Evolutionary conservation across 192 early-diverging fungal genomes (phyloP), one percentile per base, ranked within the genome.

Genomic region (Powellomyces hirtus): DNA sequence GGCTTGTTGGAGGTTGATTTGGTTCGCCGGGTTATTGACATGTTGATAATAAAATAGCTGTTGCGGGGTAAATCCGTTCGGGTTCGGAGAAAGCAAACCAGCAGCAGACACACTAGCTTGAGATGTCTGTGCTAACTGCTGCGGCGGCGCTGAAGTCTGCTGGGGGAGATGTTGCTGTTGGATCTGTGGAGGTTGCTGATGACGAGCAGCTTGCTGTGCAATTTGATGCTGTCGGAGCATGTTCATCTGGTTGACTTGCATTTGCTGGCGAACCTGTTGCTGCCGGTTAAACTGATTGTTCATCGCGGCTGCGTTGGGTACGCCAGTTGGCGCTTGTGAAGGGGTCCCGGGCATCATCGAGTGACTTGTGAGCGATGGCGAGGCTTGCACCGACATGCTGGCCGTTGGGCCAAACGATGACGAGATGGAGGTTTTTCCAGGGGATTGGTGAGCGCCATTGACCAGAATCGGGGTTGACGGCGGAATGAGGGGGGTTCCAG

Each of bases 21-120:
- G 50, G n/a, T 31, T 57, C 27, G 65, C 52, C 14, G 59, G 59
- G 38, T 42, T 67, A 26, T 60, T 69, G 1, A 50, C 18, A 14
- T 59, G 55, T 31, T 59, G 67, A 49, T 69, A 69, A 45, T 69
- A 69, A n/a, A 69, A 46, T 18, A 69, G 57, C 4, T 69, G 67
- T 31, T 69, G 55, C 26, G 56, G 40, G 5, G 57, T 69, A 31
- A 69, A 60, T 10, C 58, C 58, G 42, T 60, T 69, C 2, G 67
- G 40, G 49, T 45, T 69, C 5, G 57, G 46, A 6, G 58, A 33
- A 10, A 50, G 4, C 38, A 59, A 22, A 1, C 57, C 67, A 11
- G 57, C 5, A 20, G 67, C 24, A 1, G 27, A 8, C 27, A 35
- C 49, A n/a, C 44, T 14, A 11, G 57, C 37, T 18, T 51, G 59